Evolutionary conservation across 371 early-diverging fungal species (phyloP), one percentile per base, ranked within the genome.

Genomic region (Aphelidium insulamus): DNA sequence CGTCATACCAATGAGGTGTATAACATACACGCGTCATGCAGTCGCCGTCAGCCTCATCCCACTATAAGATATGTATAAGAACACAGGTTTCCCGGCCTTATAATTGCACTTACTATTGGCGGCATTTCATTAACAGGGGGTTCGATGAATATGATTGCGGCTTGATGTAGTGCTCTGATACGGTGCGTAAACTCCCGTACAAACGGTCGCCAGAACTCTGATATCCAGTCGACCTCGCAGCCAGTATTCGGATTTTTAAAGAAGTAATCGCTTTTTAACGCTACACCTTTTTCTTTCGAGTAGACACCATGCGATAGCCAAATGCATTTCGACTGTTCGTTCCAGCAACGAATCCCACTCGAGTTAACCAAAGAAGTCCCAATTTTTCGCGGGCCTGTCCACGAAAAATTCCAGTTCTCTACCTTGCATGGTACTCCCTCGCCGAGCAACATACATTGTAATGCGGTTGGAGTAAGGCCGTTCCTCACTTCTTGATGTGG

Each of bases 1-100:
- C 71, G 39, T 77, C 77, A 32, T 77, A 77, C 71, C 72, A 77
- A 41, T 77, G 77, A 4, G 77, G 75, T 0, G 71, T 51, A 44
- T 68, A 73, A 3, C 62, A 67, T 5, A 77, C 34, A 9, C 62
- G 51, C 3, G 52, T 45, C 0, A 55, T 40, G 18, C 49, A 31
- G 16, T 46, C 32, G n/a, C 47, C 43, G 1, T 46, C 45, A 14
- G 38, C 53, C 18, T 53, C 50, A 3, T 51, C 41, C 17, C 46
- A 38, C 15, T 39, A 36, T n/a, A 42, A 42, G 10, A 41, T 41
- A 10, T 63, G 57, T 5, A 60, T 42, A 12, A 45, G 42, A 5
- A n/a, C n/a, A n/a, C n/a, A n/a, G n/a, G n/a, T n/a, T n/a, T n/a
- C n/a, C n/a, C n/a, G n/a, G n/a, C n/a, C n/a, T n/a, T n/a, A n/a